Conservation (phyloP, 2,329 filamentous ascomycete species). For the Aspergillus uvarum region DNA sequence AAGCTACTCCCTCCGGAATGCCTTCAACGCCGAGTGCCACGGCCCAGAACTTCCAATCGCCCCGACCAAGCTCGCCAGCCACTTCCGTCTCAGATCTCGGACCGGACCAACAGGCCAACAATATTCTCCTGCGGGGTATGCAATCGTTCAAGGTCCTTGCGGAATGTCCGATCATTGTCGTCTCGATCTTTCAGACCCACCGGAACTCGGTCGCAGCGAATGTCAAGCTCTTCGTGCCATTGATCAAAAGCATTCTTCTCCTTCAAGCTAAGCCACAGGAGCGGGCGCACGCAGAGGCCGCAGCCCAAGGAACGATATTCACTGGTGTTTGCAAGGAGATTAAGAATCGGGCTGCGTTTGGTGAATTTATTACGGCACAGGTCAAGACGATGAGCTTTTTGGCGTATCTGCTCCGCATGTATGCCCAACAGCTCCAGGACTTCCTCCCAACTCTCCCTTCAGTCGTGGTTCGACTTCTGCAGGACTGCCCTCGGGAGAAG, state of each 20-base stretch:
- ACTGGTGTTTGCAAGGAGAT: conserved; percentile 92
- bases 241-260: conserved; percentile 86
- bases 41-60: conserved; percentile 74
- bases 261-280: conserved; percentile 91
- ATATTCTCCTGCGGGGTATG: conserved; percentile 87
- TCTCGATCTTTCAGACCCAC: conserved; percentile 96
- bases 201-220: conserved; percentile 75
- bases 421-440: conserved; percentile 81
- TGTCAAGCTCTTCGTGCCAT: conserved; percentile 86
- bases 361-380: conserved; percentile 95
- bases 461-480: conserved; percentile 84
- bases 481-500: conserved; percentile 93
- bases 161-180: conserved; percentile 97
- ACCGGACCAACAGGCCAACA: conserved; percentile 76
- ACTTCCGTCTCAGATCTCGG: conserved; percentile 77
- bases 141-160: conserved; percentile 98
- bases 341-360: conserved; percentile 89
- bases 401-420: conserved; percentile 86
- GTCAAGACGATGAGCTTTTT: conserved; percentile 99
- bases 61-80: conserved; percentile 84
- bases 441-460: conserved; percentile 82
- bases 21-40: conserved; percentile 54
- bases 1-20: conserved; percentile 52
- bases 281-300: conserved; percentile 84
- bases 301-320: conserved; percentile 75